These are phyloP conservation scores for Acer saccharum DNA, from an alignment of 345 rosid genomes.

Conservation along the genomic window DNA sequence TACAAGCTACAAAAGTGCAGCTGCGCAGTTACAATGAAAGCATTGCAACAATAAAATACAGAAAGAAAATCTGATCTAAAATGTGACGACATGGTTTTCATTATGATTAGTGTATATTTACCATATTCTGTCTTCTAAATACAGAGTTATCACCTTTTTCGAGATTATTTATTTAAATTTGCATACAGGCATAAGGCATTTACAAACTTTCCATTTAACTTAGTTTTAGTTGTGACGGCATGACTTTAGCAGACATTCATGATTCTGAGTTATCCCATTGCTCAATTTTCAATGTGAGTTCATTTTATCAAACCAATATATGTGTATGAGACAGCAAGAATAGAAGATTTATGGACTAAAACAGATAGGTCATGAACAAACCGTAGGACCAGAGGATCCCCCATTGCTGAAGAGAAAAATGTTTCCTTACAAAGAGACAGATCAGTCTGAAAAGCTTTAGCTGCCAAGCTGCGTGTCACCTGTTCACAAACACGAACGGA, in stretches of 20 bases:
- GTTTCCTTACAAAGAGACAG: conserved; percentile 86
- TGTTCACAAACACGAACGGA: conserved; percentile 31
- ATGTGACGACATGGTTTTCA: background rate
- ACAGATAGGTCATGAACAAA: conserved; percentile 31
- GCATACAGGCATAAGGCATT: background rate
- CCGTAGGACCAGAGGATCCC: conserved; percentile 72
- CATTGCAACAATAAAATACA: background rate
- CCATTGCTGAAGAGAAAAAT: conserved; percentile 78
- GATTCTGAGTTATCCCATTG: background rate
- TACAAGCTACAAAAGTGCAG: background rate
- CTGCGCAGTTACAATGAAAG: background rate
- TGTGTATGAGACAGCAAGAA: conserved; percentile 10
- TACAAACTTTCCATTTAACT: background rate
- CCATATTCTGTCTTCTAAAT: background rate
- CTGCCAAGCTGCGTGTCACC: conserved; percentile 91
- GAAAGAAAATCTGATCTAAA: background rate
- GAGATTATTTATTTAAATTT: background rate
- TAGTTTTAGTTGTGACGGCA: background rate
- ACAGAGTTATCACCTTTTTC: background rate
- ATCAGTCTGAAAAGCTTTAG: conserved; percentile 81
- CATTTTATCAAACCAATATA: background rate
- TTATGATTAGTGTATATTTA: background rate
- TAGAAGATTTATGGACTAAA: background rate
- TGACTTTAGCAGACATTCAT: background rate
- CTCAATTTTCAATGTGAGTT: background rate